Base-by-base conservation (phyloP, 108 stramenopile genomes). In the Parietichytrium sp. region DNA sequence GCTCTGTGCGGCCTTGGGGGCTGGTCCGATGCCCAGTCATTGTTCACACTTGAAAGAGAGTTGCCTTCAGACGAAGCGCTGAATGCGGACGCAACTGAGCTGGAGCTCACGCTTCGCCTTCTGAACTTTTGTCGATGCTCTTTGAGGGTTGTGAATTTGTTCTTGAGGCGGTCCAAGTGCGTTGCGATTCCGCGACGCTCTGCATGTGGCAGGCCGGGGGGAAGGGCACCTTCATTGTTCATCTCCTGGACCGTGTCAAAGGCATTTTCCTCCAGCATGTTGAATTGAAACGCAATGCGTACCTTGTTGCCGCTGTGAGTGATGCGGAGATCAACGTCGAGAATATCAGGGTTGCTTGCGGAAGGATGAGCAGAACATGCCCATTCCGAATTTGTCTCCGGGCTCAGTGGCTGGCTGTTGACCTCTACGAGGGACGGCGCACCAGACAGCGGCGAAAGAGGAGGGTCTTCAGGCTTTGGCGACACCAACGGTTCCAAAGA, bases 351-450 rank as follows among this genome's bases (percentile, higher is more conserved):
- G 1, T 18, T 1, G 38, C 38, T 45, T 23, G 36, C 61, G 42
- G 38, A 45, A n/a, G 61, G 61, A 42, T 72, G 61, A 6, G 61
- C 61, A 6, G 61, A 72, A 20, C 61, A 72, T 6, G 45, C 6
- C 61, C 61, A 72, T n/a, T 72, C 61, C 42, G 61, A 72, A 6
- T 72, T 42, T 33, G 38, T n/a, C n/a, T 25, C n/a, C 42, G 33
- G 6, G 20, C 42, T 16, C 33, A 6, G 18, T 36, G 6, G 42
- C 20, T 15, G 13, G 42, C 20, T 16, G 18, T 45, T 10, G 20
- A 33, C 10, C 23, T 23, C 42, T 72, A 33, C 23, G 38, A 45
- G 38, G 61, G 61, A 6, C 36, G 61, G 29, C 38, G 61, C 15
- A 72, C 38, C 20, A n/a, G n/a, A n/a, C n/a, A n/a, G 18, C 61